Evolutionary conservation across 768 basidiomycete species (phyloP).

Genomic region (Tricholoma saponaceum): DNA sequence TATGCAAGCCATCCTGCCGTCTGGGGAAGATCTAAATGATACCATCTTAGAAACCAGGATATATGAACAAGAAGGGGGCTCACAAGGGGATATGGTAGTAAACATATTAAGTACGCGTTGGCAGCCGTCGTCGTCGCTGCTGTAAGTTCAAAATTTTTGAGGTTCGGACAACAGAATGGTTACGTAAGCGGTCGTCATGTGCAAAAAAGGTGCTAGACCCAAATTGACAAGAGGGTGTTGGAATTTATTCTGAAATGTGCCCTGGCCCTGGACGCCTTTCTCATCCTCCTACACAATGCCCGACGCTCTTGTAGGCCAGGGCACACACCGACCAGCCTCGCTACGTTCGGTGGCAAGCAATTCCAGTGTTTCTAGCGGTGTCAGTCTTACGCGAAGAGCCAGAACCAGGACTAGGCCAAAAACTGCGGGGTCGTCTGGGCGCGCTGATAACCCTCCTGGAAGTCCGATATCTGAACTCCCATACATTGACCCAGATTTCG

Average conservation of each 20-base stretch:
- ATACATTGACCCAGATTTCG: slow-evolving; percentile 23
- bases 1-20: slow-evolving; percentile 70
- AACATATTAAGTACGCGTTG: slow-evolving; percentile 3
- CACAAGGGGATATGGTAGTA: slow-evolving; percentile 8
- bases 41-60: slow-evolving; percentile 2
- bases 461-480: slow-evolving; percentile 29
- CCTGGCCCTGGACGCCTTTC: slow-evolving; percentile 5
- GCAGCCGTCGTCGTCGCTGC: background rate
- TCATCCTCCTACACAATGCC: slow-evolving; percentile 25
- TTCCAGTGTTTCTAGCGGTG: slow-evolving; percentile 44
- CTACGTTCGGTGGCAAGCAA: slow-evolving; percentile 47
- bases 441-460: slow-evolving; percentile 19
- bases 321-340: slow-evolving; percentile 30
- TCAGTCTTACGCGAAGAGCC: slow-evolving; percentile 50
- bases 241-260: slow-evolving; percentile 7
- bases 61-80: background rate
- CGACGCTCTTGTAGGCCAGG: slow-evolving; percentile 11
- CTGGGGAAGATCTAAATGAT: slow-evolving; percentile 53
- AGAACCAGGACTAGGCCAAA: slow-evolving; percentile 50
- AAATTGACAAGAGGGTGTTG: slow-evolving; percentile 8
- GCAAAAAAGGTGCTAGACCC: background rate
- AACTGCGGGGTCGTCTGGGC: slow-evolving; percentile 29
- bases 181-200: slow-evolving; percentile 7
- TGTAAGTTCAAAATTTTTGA: background rate
- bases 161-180: background rate